Evolutionary conservation across 2,329 filamentous ascomycete genomes (phyloP).

Genomic region (Cytospora paraplurivora): DNA sequence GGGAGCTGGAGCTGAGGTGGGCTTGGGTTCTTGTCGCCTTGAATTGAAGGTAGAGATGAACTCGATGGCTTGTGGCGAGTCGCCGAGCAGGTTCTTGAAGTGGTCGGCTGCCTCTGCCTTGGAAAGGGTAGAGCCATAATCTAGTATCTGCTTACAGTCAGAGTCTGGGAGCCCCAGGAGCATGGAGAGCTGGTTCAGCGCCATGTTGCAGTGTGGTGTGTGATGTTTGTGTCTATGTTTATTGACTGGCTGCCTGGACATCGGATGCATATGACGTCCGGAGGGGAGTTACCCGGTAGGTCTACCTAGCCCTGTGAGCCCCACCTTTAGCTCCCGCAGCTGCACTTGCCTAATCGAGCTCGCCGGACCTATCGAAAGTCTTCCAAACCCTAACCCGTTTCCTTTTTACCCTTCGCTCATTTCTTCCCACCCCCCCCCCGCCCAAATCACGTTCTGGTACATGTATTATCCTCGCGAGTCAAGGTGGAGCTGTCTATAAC

Average conservation of each 20-base stretch:
- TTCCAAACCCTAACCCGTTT: too few relatives aligned
- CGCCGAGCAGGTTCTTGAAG: constrained; percentile 84
- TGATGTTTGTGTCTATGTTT: background rate
- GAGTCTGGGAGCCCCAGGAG: constrained; percentile 84
- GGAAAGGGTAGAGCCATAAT: constrained; percentile 77
- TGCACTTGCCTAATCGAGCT: too few relatives aligned
- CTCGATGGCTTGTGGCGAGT: constrained; percentile 74
- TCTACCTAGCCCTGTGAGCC: too few relatives aligned
- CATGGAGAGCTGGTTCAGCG: constrained; percentile 68
- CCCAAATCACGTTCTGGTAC: too few relatives aligned
- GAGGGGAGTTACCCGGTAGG: background rate
- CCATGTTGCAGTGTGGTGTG: constrained; percentile 46
- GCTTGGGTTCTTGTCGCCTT: constrained; percentile 50
- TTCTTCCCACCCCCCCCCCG: too few relatives aligned
- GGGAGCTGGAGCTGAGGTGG: constrained; percentile 32
- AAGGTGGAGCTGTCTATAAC: too few relatives aligned
- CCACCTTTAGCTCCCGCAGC: too few relatives aligned
- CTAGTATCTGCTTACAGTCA: constrained; percentile 80
- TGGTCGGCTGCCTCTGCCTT: constrained; percentile 79
- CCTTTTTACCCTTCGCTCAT: too few relatives aligned
- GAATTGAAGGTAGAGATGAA: constrained; percentile 84
- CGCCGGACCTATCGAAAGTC: too few relatives aligned
- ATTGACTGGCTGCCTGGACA: background rate
- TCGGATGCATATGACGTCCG: background rate
- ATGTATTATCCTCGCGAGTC: too few relatives aligned